Base-by-base conservation (phyloP, 1,139 yeast genomes). In the Pichia sp. region DNA sequence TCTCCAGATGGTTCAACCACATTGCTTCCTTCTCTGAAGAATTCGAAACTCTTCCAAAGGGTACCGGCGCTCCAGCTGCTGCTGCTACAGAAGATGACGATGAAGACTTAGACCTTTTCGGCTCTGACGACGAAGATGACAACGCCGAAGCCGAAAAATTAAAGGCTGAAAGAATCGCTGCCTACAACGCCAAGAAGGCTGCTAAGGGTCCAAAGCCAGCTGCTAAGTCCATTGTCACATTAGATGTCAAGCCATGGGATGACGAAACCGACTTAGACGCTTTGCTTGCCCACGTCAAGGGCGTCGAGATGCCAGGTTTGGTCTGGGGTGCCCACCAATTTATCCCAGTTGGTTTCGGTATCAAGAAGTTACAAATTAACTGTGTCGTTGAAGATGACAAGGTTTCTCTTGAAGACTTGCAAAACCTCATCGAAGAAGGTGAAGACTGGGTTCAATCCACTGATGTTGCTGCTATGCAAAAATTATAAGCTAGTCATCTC, bases 201-300 rank as follows among this genome's bases (percentile, higher is more conserved):
- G 85, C 95, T 66, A 88, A 88, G 80, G 95, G 95, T 74, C 90
- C 98, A 71, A 90, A 90, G 84, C 90, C 97, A 71, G 96, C 97
- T 76, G 98, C 99, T 72, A 93, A 93, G 84, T 89, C 98, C 62
- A 80, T 90, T 67, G 96, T 93, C 70, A 93, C 99, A 70, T 73
- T 93, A 71, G 99, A 93, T 70, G 96, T 93, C 68, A 93, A 93
- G 87, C 98, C 97, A 78, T 93, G 99, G 99, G 99, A 93, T 78
- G 98, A 93, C 71, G 98, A 93, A 82, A 93, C 99, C 66, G 85
- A 92, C 74, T 82, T 95, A 75, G 96, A 93, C 59, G 85, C 85
- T 76, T 75, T 93, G 78, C 77, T 89, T 68, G 92, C 85, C 60
- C 82, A 84, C 75, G 97, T 90, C 71, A 90, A 90, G 84, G 73